These are phyloP conservation scores for Pseudocercospora ulei DNA, from an alignment of 2,329 filamentous ascomycete genomes.

Conservation along the genomic window DNA sequence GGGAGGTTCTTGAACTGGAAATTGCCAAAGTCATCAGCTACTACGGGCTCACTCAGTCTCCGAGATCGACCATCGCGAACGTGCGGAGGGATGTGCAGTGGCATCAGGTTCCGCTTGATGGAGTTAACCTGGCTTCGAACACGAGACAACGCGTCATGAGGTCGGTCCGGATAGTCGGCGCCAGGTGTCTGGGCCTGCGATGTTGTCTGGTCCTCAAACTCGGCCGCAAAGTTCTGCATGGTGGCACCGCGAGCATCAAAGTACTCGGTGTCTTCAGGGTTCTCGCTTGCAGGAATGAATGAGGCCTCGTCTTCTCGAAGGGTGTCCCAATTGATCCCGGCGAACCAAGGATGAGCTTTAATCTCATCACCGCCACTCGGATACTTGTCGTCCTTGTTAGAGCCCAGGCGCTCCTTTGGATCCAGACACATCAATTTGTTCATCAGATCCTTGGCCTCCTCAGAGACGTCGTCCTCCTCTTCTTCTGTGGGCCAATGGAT, in stretches of 20 bases:
- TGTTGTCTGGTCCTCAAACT: slow-evolving; percentile 80
- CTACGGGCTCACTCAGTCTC: slow-evolving; percentile 79
- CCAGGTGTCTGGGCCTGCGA: slow-evolving; percentile 60
- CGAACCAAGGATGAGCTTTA: slow-evolving; percentile 79
- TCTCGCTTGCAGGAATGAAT: slow-evolving; percentile 83
- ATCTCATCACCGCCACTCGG: slow-evolving; percentile 83
- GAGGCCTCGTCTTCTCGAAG: slow-evolving; percentile 91
- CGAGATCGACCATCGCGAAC: slow-evolving; percentile 83
- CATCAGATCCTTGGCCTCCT: slow-evolving; percentile 87
- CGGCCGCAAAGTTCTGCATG: slow-evolving; percentile 82
- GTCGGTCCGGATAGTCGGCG: slow-evolving; percentile 74
- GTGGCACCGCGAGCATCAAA: slow-evolving; percentile 89
- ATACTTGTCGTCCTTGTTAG: slow-evolving; percentile 75
- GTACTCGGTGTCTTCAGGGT: slow-evolving; percentile 96
- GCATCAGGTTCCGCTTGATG: slow-evolving; percentile 85
- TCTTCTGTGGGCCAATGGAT: slow-evolving; percentile 87
- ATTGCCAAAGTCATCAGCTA: slow-evolving; percentile 84
- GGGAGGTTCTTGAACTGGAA: slow-evolving; percentile 97
- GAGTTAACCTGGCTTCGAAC: slow-evolving; percentile 76
- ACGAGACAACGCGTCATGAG: slow-evolving; percentile 85
- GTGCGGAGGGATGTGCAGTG: slow-evolving; percentile 89
- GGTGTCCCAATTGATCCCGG: slow-evolving; percentile 76
- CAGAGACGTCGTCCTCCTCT: slow-evolving; percentile 63
- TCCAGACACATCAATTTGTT: slow-evolving; percentile 82
- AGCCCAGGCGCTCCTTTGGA: slow-evolving; percentile 69